Evolutionary conservation across 164 flowering plant genomes (phyloP).

Genomic region (Kingdonia uniflora): DNA sequence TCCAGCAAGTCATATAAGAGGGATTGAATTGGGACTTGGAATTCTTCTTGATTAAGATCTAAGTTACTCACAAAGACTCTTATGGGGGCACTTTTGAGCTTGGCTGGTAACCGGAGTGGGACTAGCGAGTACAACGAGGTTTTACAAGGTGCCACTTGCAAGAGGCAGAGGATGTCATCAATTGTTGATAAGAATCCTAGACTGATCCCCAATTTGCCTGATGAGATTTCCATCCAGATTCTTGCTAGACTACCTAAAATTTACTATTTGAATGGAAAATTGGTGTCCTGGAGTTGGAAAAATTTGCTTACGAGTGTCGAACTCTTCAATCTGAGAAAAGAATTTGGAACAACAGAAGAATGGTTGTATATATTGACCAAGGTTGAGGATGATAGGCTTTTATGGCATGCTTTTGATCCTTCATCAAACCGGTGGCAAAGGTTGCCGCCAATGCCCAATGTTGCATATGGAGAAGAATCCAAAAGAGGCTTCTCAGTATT

Average conservation of each 20-base stretch:
- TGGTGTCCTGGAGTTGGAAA: slow-evolving; percentile 72
- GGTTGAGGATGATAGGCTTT: slow-evolving; percentile 40
- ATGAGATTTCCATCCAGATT: slow-evolving; percentile 76
- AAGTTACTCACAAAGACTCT: slow-evolving; percentile 1
- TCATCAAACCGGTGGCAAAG: slow-evolving; percentile 51
- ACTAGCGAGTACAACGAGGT: slow-evolving; percentile 18
- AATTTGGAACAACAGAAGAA: slow-evolving; percentile 63
- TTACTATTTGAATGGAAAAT: slow-evolving; percentile 31
- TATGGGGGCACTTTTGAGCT: slow-evolving; percentile 71
- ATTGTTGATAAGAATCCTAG: slow-evolving; percentile 29
- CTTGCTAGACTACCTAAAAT: slow-evolving; percentile 73
- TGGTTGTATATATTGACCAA: slow-evolving; percentile 69
- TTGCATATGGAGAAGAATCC: slow-evolving; percentile 32
- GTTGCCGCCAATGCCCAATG: slow-evolving; percentile 67
- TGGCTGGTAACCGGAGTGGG: slow-evolving; percentile 26
- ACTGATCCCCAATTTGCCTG: slow-evolving; percentile 75
- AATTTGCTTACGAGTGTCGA: slow-evolving; percentile 41
- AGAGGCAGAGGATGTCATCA: slow-evolving; percentile 54
- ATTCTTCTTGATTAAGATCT: neutral
- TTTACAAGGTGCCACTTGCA: slow-evolving; percentile 31
- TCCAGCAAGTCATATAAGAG: neutral
- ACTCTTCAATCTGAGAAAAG: slow-evolving; percentile 48
- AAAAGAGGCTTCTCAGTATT: slow-evolving; percentile 29
- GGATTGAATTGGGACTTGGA: neutral
- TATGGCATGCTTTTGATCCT: slow-evolving; percentile 77